These are phyloP conservation scores for Mrakia blollopis DNA, from an alignment of 768 basidiomycete genomes.

Conservation along the genomic window DNA sequence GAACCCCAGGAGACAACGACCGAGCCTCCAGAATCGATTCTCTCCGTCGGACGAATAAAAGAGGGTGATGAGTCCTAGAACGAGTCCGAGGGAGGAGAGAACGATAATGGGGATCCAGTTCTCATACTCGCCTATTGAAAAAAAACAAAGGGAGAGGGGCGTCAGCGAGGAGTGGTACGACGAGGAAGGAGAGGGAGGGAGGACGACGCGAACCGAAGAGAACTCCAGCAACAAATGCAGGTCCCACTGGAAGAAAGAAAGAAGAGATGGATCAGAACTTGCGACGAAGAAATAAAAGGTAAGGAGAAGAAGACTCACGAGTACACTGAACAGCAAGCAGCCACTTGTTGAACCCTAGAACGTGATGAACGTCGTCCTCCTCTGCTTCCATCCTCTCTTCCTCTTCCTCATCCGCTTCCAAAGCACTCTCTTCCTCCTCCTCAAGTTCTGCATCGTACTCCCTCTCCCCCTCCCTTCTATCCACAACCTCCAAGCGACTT, in stretches of 20 bases:
- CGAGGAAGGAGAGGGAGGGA: neutral
- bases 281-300: neutral
- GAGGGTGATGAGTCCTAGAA: neutral
- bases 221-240: conserved; percentile 67
- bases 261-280: neutral
- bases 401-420: conserved; percentile 56
- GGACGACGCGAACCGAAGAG: conserved; percentile 61
- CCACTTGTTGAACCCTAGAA: conserved; percentile 54
- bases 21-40: conserved; percentile 57
- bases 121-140: neutral
- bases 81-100: neutral
- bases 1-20: conserved; percentile 86
- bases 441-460: neutral
- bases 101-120: neutral
- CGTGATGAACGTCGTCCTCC: conserved; percentile 5
- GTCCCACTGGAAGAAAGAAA: conserved; percentile 52
- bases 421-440: conserved; percentile 47
- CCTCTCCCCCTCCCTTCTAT: neutral
- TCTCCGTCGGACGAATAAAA: conserved; percentile 59
- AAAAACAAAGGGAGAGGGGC: neutral
- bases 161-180: conserved; percentile 20
- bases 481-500: neutral
- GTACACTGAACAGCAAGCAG: conserved; percentile 77
- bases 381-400: conserved; percentile 3
- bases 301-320: conserved; percentile 14